Conservation (phyloP, 441 rosid genomes). For the Populus hybrid region DNA sequence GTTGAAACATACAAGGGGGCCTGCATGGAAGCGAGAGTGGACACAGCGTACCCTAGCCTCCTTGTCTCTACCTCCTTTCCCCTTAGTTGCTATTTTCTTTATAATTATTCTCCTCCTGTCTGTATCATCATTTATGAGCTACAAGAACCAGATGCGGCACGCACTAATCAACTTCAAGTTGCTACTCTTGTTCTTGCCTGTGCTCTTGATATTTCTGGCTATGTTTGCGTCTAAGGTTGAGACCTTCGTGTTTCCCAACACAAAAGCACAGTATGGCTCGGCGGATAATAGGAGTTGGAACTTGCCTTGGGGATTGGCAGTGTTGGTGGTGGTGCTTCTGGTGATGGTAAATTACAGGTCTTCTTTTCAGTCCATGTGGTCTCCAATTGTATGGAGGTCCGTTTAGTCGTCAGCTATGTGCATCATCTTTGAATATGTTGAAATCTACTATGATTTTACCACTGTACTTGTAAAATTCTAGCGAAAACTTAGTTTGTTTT, state of each 20-base stretch:
- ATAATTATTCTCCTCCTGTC: conserved; percentile 46
- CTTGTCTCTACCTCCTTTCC: conserved; percentile 59
- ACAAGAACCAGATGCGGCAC: conserved; percentile 39
- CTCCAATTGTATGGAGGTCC: conserved; percentile 36
- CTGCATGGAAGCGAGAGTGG: conserved; percentile 62
- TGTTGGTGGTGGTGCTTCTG: conserved; percentile 49
- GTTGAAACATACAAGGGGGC: conserved; percentile 40
- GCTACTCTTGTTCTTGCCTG: conserved; percentile 48
- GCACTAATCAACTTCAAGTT: conserved; percentile 42
- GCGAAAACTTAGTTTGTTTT: background rate
- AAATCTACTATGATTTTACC: background rate
- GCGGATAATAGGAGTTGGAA: conserved; percentile 26
- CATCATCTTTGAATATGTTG: background rate
- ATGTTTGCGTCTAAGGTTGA: conserved; percentile 23
- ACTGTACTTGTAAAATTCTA: background rate
- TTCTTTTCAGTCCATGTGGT: conserved; percentile 61
- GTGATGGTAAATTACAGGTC: conserved; percentile 64
- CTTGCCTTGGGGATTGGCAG: conserved; percentile 59
- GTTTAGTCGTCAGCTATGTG: conserved; percentile 9
- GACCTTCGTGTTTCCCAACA: conserved; percentile 31
- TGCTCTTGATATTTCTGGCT: conserved; percentile 41
- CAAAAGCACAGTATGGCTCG: conserved; percentile 21
- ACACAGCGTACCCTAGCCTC: conserved; percentile 39
- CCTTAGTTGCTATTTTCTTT: conserved; percentile 41
- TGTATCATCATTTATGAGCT: conserved; percentile 46